phyloP scores from a whole-genome alignment of 441 rosid species.

The Eugenia klotzschiana region DNA sequence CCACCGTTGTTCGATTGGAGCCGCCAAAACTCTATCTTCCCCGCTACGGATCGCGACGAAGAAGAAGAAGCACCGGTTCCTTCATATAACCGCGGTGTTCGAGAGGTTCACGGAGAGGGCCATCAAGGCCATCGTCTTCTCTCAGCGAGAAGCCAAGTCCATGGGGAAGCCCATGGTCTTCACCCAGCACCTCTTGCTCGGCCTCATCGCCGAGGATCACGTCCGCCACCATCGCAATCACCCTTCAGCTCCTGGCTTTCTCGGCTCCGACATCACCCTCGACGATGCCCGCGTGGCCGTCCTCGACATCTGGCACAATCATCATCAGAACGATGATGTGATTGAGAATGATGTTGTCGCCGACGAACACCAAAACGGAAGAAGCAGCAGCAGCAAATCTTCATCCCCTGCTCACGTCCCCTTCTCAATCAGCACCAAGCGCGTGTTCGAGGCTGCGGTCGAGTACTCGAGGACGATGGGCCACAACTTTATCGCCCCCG shows the following conservation, averaged over 20 bases:
- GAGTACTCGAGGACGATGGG: constrained; percentile 79
- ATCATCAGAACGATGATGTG: neutral
- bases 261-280: constrained; percentile 51
- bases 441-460: constrained; percentile 87
- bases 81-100: constrained; percentile 54
- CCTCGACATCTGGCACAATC: constrained; percentile 35
- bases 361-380: neutral
- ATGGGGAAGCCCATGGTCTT: constrained; percentile 67
- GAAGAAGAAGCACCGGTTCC: constrained; percentile 13
- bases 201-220: constrained; percentile 62
- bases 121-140: constrained; percentile 54
- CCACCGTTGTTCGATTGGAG: constrained; percentile 17
- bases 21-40: neutral
- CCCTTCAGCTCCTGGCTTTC: constrained; percentile 31
- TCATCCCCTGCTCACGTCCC: constrained; percentile 47
- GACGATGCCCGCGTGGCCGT: constrained; percentile 64
- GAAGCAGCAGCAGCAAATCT: constrained; percentile 4
- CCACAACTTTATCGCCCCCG: constrained; percentile 69
- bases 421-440: constrained; percentile 57
- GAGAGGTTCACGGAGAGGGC: constrained; percentile 86
- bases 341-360: neutral
- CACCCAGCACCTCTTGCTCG: constrained; percentile 63
- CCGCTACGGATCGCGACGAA: constrained; percentile 8
- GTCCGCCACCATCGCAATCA: constrained; percentile 8
- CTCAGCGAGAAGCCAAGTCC: constrained; percentile 62